Conservation (phyloP, 306 rosid species). For the Dalbergia cultrata region DNA sequence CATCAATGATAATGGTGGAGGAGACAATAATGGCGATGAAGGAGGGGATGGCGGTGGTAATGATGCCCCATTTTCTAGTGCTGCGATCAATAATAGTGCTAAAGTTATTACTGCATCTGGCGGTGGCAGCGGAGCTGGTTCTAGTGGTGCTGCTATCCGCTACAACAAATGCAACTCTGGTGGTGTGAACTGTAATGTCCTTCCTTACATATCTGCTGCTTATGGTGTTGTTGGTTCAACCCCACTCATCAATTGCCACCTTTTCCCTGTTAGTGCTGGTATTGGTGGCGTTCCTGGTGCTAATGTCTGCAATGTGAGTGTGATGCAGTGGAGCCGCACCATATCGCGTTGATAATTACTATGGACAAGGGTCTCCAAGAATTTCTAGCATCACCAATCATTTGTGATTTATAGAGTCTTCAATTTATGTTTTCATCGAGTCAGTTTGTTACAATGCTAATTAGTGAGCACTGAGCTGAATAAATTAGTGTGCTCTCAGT, state of each 20-base stretch:
- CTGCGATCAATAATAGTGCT: neutral
- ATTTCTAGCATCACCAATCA: neutral
- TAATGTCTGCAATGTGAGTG: conserved; percentile 16
- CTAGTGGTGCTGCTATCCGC: neutral
- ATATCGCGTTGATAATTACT: too few species aligned
- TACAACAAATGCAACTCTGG: neutral
- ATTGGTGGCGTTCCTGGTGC: neutral
- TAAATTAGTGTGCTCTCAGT: too few species aligned
- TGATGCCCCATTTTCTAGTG: neutral
- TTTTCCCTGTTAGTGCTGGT: neutral
- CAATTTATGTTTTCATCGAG: too few species aligned
- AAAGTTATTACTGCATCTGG: too few species aligned
- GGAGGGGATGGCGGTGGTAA: neutral
- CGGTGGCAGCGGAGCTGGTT: too few species aligned
- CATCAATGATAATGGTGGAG: neutral
- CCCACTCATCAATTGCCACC: conserved; percentile 33
- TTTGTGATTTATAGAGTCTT: too few species aligned
- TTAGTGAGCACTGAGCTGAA: too few species aligned
- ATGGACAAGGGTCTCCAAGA: neutral
- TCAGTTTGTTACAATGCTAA: too few species aligned
- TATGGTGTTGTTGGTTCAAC: conserved; percentile 28
- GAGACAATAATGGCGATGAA: neutral
- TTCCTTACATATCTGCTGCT: neutral
- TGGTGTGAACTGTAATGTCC: neutral
- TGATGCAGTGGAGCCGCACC: conserved; percentile 40